These are phyloP conservation scores for Neopestalotiopsis clavispora DNA, from an alignment of 2,329 filamentous ascomycete genomes.

Conservation along the genomic window DNA sequence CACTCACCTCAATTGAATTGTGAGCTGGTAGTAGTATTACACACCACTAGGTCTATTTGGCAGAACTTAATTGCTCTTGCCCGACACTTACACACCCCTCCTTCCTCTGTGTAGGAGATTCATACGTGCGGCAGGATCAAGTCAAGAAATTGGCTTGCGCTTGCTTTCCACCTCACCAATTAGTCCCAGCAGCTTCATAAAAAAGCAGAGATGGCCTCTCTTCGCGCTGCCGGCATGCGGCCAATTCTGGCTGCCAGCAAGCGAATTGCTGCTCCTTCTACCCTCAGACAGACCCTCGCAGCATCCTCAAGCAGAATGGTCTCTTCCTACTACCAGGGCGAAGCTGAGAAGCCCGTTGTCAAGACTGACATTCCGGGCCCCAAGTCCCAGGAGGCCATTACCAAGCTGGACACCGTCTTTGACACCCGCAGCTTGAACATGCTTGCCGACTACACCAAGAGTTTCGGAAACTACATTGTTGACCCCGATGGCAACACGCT, in stretches of 20 bases:
- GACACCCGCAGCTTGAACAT: slow-evolving; percentile 87
- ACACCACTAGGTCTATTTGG: neutral
- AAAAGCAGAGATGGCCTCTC: slow-evolving; percentile 30
- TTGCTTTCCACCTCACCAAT: neutral
- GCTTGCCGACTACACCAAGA: slow-evolving; percentile 76
- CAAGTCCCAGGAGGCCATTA: slow-evolving; percentile 69
- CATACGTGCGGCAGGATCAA: neutral
- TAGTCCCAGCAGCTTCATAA: neutral
- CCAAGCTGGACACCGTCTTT: slow-evolving; percentile 78
- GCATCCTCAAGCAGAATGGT: slow-evolving; percentile 30
- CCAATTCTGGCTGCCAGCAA: slow-evolving; percentile 27
- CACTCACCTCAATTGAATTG: slow-evolving; percentile 28
- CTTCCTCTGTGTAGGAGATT: neutral
- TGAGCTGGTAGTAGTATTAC: slow-evolving; percentile 2
- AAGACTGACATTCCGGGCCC: slow-evolving; percentile 76
- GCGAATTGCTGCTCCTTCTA: slow-evolving; percentile 21
- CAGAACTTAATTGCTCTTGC: slow-evolving; percentile 15
- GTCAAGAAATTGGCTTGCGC: slow-evolving; percentile 1
- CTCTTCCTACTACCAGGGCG: slow-evolving; percentile 40
- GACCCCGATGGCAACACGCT: slow-evolving; percentile 74
- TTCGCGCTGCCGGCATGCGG: slow-evolving; percentile 34
- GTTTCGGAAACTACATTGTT: slow-evolving; percentile 79
- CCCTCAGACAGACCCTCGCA: slow-evolving; percentile 23
- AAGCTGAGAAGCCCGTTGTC: slow-evolving; percentile 57
- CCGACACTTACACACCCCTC: neutral